Conservation (phyloP, 179 eudicot genomes). For the Spinacia oleracea region DNA sequence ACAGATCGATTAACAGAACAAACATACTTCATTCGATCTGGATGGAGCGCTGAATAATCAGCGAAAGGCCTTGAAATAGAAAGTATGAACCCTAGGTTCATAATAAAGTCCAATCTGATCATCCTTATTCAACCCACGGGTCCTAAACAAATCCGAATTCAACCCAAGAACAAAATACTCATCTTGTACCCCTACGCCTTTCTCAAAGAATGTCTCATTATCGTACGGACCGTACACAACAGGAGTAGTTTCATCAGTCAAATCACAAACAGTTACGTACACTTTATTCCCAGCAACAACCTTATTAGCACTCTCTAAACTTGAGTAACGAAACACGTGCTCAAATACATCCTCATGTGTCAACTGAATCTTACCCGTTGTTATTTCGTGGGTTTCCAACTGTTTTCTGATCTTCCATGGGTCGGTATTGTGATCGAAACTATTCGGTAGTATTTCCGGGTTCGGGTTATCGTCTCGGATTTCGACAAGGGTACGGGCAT, state of each 20-base stretch:
- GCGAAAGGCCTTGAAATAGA: slow-evolving; percentile 24
- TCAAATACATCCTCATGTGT: slow-evolving; percentile 28
- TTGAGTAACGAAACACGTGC: slow-evolving; percentile 18
- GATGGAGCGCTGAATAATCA: too few species aligned
- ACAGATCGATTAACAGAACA: too few species aligned
- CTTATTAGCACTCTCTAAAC: slow-evolving; percentile 13
- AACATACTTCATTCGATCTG: too few species aligned
- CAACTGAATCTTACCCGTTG: slow-evolving; percentile 27
- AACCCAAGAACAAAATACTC: slow-evolving; percentile 30
- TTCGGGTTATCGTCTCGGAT: slow-evolving; percentile 23
- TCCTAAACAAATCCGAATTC: slow-evolving; percentile 22
- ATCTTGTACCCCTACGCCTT: slow-evolving; percentile 18
- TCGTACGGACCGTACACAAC: slow-evolving; percentile 28
- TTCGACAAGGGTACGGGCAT: slow-evolving; percentile 22
- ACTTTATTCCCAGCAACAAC: slow-evolving; percentile 20
- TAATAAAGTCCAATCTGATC: slow-evolving; percentile 32
- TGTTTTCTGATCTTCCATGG: slow-evolving; percentile 33
- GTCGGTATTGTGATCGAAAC: too few species aligned
- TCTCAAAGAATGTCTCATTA: slow-evolving; percentile 16
- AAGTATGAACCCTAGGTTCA: slow-evolving; percentile 6
- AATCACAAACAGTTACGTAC: slow-evolving; percentile 13
- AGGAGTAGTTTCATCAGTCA: slow-evolving; percentile 21
- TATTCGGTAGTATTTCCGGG: neutral
- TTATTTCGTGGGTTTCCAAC: slow-evolving; percentile 18
- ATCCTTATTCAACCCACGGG: slow-evolving; percentile 25